Evolutionary conservation across 148 eudicot genomes (phyloP), one percentile per base, ranked within the genome.

Genomic region (Pouteria glomerata): DNA sequence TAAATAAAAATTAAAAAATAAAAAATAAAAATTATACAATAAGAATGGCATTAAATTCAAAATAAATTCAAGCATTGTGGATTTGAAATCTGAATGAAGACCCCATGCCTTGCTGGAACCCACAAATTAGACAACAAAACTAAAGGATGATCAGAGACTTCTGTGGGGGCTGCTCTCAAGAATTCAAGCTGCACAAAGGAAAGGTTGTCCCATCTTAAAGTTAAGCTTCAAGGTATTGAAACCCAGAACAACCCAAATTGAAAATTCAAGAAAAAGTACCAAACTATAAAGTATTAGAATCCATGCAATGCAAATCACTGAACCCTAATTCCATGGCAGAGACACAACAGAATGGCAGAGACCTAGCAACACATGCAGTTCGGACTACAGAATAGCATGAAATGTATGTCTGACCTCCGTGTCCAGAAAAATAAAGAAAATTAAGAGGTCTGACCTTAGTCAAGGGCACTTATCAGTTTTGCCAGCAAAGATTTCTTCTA

Each of bases 401-500:
- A 53, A 55, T 61, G 55, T 23, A 55, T 35, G 34, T 39, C 73
- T 45, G 16, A 31, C 34, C 47, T 51, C 24, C 2, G 23, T 7
- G 47, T 37, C 73, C 12, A 21, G 24, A 34, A 52, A 24, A 35
- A 19, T 19, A 6, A 24, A 58, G 7, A 41, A 29, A 39, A 69
- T 4, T 12, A 33, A 34, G 59, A 62, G 23, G 45, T 27, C 79
- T 56, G 39, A 76, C 78, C 79, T 79, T 52, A 47, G 6, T 63
- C 57, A 41, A 55, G 21, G 33, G 69, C 6, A 34, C 31, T 47
- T 41, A 24, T 76, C 73, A 85, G 68, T 58, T 85, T 66, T 78
- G 89, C 89, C 89, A 85, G 60, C 79, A 80, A 18, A 85, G 64
- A 69, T 74, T 85, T 64, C 86, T 83, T 57, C 86, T 76, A 63